These are phyloP conservation scores for Phytophthora cactorum DNA, from an alignment of 352 stramenopile genomes.

Conservation along the genomic window DNA sequence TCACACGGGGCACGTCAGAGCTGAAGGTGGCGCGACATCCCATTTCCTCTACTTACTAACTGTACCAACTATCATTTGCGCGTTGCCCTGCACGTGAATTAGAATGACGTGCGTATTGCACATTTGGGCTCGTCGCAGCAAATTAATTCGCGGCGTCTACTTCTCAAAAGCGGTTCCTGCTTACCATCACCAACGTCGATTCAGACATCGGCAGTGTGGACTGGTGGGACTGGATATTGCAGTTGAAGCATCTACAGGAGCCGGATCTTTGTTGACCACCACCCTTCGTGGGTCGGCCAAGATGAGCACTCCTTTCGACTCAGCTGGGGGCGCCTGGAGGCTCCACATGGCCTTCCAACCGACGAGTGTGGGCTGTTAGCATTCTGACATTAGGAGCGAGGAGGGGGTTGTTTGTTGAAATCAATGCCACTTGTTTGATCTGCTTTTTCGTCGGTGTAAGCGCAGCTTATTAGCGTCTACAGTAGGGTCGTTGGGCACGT, in stretches of 20 bases:
- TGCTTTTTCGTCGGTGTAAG: no score
- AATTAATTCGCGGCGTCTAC: slow-evolving; percentile 13
- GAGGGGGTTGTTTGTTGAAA: no score
- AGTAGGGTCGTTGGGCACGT: no score
- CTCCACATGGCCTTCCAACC: no score
- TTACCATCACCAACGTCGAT: neutral
- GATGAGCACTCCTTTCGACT: no score
- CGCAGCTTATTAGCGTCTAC: no score
- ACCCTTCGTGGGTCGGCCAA: neutral
- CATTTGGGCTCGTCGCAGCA: neutral
- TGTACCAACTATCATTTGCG: neutral
- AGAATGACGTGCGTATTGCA: slow-evolving; percentile 28
- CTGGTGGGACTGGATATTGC: no score
- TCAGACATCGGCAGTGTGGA: slow-evolving; percentile 1
- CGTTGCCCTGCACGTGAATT: neutral
- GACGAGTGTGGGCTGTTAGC: no score
- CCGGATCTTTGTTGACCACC: slow-evolving; percentile 19
- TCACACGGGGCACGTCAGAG: slow-evolving; percentile 2
- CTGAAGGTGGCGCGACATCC: slow-evolving; percentile 3
- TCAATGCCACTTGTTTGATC: no score
- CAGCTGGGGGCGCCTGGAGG: no score
- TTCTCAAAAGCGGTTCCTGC: no score
- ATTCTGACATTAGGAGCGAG: no score
- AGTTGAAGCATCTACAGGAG: neutral
- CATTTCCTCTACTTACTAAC: neutral